Conservation (phyloP, 495 filamentous ascomycete species). For the Aspergillus bertholletiae region DNA sequence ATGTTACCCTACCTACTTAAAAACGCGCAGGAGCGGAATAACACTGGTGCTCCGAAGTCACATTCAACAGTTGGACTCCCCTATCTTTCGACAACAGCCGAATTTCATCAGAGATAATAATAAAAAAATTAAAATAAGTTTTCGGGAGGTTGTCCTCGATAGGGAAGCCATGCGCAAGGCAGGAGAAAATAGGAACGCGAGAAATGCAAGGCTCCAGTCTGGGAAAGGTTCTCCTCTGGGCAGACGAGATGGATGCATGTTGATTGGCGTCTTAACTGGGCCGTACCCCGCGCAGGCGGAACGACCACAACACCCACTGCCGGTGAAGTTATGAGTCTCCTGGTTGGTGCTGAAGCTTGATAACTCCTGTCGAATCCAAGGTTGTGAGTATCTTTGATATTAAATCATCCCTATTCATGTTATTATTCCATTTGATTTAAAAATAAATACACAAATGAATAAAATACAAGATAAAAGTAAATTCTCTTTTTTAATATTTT, state of each 20-base stretch:
- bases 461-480: too few species aligned
- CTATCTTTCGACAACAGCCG: neutral
- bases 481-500: too few species aligned
- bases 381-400: neutral
- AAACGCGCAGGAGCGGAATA: neutral
- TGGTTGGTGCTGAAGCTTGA: neutral
- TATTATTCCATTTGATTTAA: too few species aligned
- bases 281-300: conserved; percentile 36
- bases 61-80: neutral
- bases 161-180: conserved; percentile 18
- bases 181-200: conserved; percentile 14
- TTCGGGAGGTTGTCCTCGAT: conserved; percentile 14
- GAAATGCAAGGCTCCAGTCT: conserved; percentile 35
- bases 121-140: neutral
- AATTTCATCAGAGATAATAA: neutral
- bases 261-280: conserved; percentile 30
- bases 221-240: conserved; percentile 24
- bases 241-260: conserved; percentile 1
- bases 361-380: neutral
- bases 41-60: neutral
- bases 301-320: conserved; percentile 15
- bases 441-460: too few species aligned
- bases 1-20: neutral
- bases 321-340: conserved; percentile 12
- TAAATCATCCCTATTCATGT: neutral